Percentiles rank a stretch among this genome's conserved stretches.
Evolutionary conservation across 306 rosid genomes (phyloP).

Genomic region (Quercus bicolor): DNA sequence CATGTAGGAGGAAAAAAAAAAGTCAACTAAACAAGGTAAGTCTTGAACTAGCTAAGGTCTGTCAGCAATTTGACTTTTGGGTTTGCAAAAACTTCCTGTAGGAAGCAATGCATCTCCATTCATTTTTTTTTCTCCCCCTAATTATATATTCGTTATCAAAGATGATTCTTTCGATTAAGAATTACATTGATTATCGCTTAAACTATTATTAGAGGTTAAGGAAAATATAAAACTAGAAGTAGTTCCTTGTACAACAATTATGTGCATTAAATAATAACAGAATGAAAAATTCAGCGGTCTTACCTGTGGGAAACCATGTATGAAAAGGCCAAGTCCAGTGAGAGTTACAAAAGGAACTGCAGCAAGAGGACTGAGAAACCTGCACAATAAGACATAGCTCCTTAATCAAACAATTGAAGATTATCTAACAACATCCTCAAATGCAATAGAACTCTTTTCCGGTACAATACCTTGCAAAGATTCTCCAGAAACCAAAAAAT

Average conservation of each 20-base stretch:
- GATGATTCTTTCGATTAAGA: background rate
- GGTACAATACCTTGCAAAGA: conserved; percentile 55
- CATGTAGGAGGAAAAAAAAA: background rate
- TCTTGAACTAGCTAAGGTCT: background rate
- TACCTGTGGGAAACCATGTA: conserved; percentile 71
- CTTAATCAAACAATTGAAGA: conserved; percentile 15
- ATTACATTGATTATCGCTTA: background rate
- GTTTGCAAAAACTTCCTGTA: background rate
- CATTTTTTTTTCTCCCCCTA: too few relatives aligned
- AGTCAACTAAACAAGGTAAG: background rate
- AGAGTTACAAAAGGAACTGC: conserved; percentile 80
- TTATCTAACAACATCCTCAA: background rate
- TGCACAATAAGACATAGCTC: conserved; percentile 31
- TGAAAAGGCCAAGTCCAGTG: conserved; percentile 76
- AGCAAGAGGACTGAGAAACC: conserved; percentile 81
- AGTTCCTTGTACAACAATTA: background rate
- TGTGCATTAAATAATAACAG: background rate
- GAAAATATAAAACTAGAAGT: background rate
- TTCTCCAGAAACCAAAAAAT: conserved; percentile 77
- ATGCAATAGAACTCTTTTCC: background rate
- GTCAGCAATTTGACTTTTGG: background rate
- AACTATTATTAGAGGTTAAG: too few relatives aligned
- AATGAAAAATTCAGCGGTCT: background rate
- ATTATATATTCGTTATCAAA: too few relatives aligned
- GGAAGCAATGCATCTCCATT: background rate